These are phyloP conservation scores for Mycena galericulata DNA, from an alignment of 768 basidiomycete genomes.

Conservation along the genomic window DNA sequence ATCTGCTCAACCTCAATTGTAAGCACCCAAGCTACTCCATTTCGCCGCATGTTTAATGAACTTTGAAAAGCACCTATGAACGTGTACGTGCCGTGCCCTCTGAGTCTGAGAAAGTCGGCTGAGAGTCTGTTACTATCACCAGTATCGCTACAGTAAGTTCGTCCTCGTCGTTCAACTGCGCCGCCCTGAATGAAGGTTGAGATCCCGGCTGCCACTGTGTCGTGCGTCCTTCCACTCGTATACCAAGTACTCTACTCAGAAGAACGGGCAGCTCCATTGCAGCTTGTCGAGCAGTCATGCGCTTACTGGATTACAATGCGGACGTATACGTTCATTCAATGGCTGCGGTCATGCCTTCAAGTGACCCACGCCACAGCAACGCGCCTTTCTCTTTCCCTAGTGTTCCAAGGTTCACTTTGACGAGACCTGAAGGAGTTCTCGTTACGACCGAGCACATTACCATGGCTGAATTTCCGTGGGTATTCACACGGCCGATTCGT, in stretches of 20 bases:
- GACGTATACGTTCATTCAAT: constrained; percentile 63
- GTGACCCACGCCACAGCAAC: constrained; percentile 47
- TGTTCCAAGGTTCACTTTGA: constrained; percentile 46
- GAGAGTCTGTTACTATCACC: constrained; percentile 6
- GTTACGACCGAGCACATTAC: constrained; percentile 73
- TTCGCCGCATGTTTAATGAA: neutral
- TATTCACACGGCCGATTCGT: neutral
- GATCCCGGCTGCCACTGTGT: constrained; percentile 76
- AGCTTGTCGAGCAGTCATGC: constrained; percentile 76
- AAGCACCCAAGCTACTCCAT: constrained; percentile 32
- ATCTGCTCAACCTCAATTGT: constrained; percentile 71
- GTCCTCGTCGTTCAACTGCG: constrained; percentile 31
- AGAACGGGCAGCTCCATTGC: constrained; percentile 60
- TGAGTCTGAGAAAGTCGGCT: neutral
- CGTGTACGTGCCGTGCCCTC: constrained; percentile 55
- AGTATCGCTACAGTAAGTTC: constrained; percentile 67
- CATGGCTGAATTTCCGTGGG: constrained; percentile 67
- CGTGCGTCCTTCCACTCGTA: constrained; percentile 51
- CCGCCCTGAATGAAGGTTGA: constrained; percentile 17
- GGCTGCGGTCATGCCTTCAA: constrained; percentile 50
- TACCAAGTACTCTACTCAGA: constrained; percentile 4
- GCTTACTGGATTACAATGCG: constrained; percentile 67
- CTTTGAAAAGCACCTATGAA: constrained; percentile 65
- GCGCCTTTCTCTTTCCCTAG: constrained; percentile 40
- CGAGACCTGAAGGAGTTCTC: constrained; percentile 59